phyloP scores from a whole-genome alignment of 805 yeast species.

The Starmera quercuum region DNA sequence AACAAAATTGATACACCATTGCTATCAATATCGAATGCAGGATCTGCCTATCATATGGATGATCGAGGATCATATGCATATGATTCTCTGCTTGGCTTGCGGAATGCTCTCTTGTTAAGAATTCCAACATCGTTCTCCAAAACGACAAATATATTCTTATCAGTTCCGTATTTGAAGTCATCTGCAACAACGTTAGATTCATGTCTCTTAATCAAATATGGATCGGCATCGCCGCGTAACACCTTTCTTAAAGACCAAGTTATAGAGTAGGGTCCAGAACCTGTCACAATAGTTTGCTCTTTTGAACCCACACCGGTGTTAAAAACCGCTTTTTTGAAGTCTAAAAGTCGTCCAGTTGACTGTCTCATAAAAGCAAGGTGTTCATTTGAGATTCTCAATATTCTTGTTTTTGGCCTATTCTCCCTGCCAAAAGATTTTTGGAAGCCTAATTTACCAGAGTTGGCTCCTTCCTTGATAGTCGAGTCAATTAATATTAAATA shows the following conservation, averaged over 20 bases:
- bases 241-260: conserved; percentile 69
- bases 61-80: conserved; percentile 25
- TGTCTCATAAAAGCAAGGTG: conserved; percentile 56
- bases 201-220: conserved; percentile 61
- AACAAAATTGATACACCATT: conserved; percentile 1
- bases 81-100: conserved; percentile 44
- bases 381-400: conserved; percentile 62
- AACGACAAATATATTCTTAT: conserved; percentile 64
- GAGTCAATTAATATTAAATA: conserved; percentile 68
- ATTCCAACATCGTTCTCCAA: conserved; percentile 70
- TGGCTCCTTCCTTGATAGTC: conserved; percentile 51
- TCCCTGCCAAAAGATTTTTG: conserved; percentile 54
- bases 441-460: conserved; percentile 58
- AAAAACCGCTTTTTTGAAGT: conserved; percentile 70
- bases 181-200: conserved; percentile 60
- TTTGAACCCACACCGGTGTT: conserved; percentile 58
- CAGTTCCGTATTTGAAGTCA: conserved; percentile 69
- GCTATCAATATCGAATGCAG: not conserved
- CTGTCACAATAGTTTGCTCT: conserved; percentile 67
- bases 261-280: conserved; percentile 76
- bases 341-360: conserved; percentile 38
- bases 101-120: conserved; percentile 53
- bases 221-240: conserved; percentile 40
- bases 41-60: conserved; percentile 7
- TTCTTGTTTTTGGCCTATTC: conserved; percentile 60